Evolutionary conservation across 345 rosid genomes (phyloP), one percentile per base, ranked within the genome.

Genomic region (Eucalyptus rudis): DNA sequence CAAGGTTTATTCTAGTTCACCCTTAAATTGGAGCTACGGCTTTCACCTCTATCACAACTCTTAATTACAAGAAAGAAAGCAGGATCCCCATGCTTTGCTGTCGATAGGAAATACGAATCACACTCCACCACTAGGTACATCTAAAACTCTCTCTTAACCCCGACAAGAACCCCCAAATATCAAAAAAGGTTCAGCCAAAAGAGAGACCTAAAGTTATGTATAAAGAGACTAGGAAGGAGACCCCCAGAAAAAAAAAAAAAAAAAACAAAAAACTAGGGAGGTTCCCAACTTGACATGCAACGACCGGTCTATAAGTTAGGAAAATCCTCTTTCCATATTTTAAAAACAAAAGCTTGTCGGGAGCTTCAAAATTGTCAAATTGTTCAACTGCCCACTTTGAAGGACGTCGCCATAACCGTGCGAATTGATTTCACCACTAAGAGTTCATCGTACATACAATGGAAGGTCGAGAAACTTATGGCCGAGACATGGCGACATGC

Each of bases 31-130:
- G 62, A 24, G 29, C 1, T 56, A 56, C 0, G 7, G 43, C 43
- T 43, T 43, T 43, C 43, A 5, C 43, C 1, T 56, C 12, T 56
- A 0, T 56, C 12, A 24, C 62, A 24, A 56, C 1, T 10, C 62
- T 56, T 56, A 56, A 22, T 56, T 56, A 56, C 29, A 56, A 56
- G 3, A 56, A 10, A 56, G 1, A 24, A 56, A 56, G 29, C 13
- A 11, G 13, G 62, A 56, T 56, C 62, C 12, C 6, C 29, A 17
- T 56, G 29, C 62, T 24, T 56, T 24, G 1, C 6, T 56, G 27
- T 10, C 5, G 0, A 56, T 22, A 56, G 27, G 1, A 13, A 56
- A 24, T 2, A 22, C 4, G 1, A 56, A 56, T 5, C 62, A 24
- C 29, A 56, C 62, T 24, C 29, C 27, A 22, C 24, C 13, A 24